Evolutionary conservation across 208 protist species (phyloP).

Genomic region (Angomonas ambiguus): DNA sequence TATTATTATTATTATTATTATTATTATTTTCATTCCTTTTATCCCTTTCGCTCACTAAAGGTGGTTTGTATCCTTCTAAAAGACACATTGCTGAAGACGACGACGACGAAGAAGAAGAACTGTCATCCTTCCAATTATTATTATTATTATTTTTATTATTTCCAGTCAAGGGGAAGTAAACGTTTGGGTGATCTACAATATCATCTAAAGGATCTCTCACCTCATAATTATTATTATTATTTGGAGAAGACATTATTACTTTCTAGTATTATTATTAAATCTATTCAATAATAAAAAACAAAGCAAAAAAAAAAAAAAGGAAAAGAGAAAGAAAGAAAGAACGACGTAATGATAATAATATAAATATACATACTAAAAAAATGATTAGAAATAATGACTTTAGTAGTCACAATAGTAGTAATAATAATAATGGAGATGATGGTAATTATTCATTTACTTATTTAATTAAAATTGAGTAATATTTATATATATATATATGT

Average conservation of each 20-base stretch:
- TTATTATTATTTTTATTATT: constrained; percentile 2
- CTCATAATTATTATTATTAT: background rate
- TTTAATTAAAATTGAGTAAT: no score
- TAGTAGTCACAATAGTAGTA: no score
- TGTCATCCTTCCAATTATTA: background rate
- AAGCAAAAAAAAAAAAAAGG: constrained; percentile 8
- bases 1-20: background rate
- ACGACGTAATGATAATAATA: constrained; percentile 5
- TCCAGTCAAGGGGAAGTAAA: background rate
- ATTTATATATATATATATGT: no score
- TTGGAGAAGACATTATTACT: background rate
- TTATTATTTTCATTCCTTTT: background rate
- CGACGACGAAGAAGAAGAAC: background rate
- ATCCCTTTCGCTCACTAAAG: background rate
- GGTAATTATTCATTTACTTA: no score
- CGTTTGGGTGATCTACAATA: no score
- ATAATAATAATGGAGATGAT: no score
- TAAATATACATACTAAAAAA: no score
- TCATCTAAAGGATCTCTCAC: background rate
- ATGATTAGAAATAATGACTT: no score
- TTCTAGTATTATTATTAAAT: constrained; percentile 4
- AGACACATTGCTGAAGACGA: background rate
- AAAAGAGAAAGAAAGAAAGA: constrained; percentile 3
- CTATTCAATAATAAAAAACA: background rate
- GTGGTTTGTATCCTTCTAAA: background rate